Conservation (phyloP, 257 asterid genomes). For the Solanum chaucha region DNA sequence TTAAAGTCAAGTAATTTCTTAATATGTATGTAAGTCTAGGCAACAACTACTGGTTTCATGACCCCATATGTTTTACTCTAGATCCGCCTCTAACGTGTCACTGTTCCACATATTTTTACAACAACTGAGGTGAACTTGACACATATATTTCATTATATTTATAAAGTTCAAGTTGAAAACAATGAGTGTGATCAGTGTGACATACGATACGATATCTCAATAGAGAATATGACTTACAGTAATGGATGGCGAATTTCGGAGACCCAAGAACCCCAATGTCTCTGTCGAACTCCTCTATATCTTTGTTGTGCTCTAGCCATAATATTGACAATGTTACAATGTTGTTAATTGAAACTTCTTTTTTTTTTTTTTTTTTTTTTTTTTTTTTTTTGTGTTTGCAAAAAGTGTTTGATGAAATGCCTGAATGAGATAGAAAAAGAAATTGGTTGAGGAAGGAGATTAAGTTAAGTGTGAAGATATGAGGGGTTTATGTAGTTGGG, state of each 20-base stretch:
- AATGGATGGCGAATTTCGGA: constrained; percentile 96
- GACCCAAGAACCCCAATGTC: constrained; percentile 99
- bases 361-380: no score
- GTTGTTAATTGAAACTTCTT: not conserved
- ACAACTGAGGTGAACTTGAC: not conserved
- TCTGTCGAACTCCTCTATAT: constrained; percentile 83
- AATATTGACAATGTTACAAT: not conserved
- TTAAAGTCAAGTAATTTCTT: not conserved
- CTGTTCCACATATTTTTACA: not conserved
- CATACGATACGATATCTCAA: not conserved
- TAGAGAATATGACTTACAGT: constrained; percentile 23
- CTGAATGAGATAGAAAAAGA: not conserved
- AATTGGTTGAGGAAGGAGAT: not conserved
- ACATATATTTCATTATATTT: no score
- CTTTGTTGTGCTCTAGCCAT: constrained; percentile 71
- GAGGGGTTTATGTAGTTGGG: constrained; percentile 8
- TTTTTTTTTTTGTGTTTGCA: not conserved
- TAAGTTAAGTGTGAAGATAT: not conserved
- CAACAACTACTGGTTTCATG: no score
- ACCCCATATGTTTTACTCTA: no score
- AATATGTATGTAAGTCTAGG: not conserved
- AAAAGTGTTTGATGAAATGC: not conserved
- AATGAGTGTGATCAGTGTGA: not conserved
- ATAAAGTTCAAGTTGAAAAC: not conserved
- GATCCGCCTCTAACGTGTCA: not conserved